Evolutionary conservation across 805 yeast genomes (phyloP).

Genomic region (Peterozyma xylosa): DNA sequence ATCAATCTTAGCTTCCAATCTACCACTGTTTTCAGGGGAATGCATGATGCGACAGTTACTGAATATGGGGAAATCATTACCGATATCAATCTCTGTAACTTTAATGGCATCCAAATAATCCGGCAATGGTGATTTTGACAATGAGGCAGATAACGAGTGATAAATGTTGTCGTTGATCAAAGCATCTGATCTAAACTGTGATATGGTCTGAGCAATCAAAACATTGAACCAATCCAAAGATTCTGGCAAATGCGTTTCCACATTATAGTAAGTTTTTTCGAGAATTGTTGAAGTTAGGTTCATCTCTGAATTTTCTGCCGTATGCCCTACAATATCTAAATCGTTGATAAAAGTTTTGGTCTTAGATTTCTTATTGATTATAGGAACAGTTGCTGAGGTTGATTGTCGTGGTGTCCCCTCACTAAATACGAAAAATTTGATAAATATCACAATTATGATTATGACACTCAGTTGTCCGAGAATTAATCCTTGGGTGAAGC

Average conservation of each 20-base stretch:
- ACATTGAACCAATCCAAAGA: constrained; percentile 97
- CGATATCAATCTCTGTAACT: constrained; percentile 84
- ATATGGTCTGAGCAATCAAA: constrained; percentile 80
- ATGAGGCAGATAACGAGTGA: constrained; percentile 63
- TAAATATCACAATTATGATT: constrained; percentile 51
- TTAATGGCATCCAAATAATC: constrained; percentile 72
- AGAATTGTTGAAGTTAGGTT: constrained; percentile 38
- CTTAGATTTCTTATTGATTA: constrained; percentile 22
- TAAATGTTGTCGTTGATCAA: constrained; percentile 76
- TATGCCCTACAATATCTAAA: constrained; percentile 22
- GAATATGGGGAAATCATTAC: constrained; percentile 92
- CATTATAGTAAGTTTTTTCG: constrained; percentile 90
- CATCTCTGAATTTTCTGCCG: constrained; percentile 20
- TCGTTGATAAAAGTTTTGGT: constrained; percentile 14
- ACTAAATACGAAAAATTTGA: constrained; percentile 71
- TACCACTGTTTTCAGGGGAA: constrained; percentile 42
- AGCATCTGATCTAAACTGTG: constrained; percentile 87
- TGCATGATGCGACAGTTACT: constrained; percentile 82
- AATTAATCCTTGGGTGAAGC: constrained; percentile 72
- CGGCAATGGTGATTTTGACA: constrained; percentile 60
- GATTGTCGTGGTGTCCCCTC: constrained; percentile 34
- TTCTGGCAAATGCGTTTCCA: constrained; percentile 79
- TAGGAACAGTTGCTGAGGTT: constrained; percentile 3
- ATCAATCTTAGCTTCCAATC: constrained; percentile 81
- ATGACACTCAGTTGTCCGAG: constrained; percentile 72